Conservation (phyloP, 1,139 yeast species). For the Fermentozyma sake region DNA sequence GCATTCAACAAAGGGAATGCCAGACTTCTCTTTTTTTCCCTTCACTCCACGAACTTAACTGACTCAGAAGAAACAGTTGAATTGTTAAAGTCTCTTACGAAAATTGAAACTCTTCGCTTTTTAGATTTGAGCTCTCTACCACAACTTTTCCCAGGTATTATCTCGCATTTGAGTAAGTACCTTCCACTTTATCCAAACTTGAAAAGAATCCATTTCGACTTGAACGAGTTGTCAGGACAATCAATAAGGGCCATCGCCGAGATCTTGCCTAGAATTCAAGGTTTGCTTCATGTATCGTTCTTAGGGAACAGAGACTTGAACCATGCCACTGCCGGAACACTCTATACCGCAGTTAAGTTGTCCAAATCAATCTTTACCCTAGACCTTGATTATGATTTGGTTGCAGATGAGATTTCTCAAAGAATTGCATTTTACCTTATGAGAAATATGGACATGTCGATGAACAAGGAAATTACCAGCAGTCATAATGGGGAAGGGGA, state of each 20-base stretch:
- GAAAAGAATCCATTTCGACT: constrained; percentile 74
- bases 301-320: constrained; percentile 58
- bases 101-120: constrained; percentile 57
- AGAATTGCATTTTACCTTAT: constrained; percentile 77
- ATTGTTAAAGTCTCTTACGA: constrained; percentile 47
- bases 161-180: constrained; percentile 55
- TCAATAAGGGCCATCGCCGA: constrained; percentile 66
- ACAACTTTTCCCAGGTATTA: constrained; percentile 64
- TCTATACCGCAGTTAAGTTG: constrained; percentile 66
- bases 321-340: constrained; percentile 57
- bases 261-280: constrained; percentile 62
- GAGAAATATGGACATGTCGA: constrained; percentile 70
- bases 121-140: constrained; percentile 77
- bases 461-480: constrained; percentile 38
- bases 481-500: constrained; percentile 20
- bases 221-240: constrained; percentile 59
- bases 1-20: constrained; percentile 29
- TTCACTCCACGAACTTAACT: constrained; percentile 61
- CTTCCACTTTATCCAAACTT: constrained; percentile 64
- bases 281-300: constrained; percentile 73
- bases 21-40: constrained; percentile 55
- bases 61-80: constrained; percentile 52
- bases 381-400: constrained; percentile 65
- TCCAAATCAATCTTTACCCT: constrained; percentile 63
- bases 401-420: constrained; percentile 69